These are phyloP conservation scores for Fusarium nanum DNA, from an alignment of 2,329 filamentous ascomycete species.

Conservation along the genomic window DNA sequence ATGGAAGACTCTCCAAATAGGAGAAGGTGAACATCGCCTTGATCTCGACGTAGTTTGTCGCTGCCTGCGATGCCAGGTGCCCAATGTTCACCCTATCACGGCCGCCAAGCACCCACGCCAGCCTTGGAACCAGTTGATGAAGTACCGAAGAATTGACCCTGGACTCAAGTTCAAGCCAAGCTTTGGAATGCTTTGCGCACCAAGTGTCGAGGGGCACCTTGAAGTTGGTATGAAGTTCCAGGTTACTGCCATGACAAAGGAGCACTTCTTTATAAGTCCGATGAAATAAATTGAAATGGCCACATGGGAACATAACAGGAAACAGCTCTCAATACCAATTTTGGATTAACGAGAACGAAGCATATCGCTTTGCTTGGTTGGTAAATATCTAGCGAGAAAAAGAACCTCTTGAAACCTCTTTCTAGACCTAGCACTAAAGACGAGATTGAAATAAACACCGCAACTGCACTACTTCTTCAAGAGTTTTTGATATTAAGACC, in stretches of 20 bases:
- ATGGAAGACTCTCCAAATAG: conserved; percentile 69
- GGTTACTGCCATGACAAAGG: conserved; percentile 66
- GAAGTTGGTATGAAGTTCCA: conserved; percentile 69
- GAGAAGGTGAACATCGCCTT: conserved; percentile 45
- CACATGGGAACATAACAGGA: background rate
- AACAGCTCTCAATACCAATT: background rate
- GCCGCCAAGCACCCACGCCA: conserved; percentile 67
- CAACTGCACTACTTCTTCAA: no score
- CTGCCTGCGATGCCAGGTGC: conserved; percentile 71
- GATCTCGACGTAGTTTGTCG: conserved; percentile 68
- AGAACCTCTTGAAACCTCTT: no score
- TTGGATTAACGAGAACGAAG: background rate
- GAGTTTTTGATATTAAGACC: background rate
- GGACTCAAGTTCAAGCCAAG: conserved; percentile 73
- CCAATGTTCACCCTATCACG: conserved; percentile 73
- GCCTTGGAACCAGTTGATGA: conserved; percentile 72
- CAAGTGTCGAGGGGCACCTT: conserved; percentile 64
- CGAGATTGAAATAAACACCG: background rate
- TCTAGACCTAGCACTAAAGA: background rate
- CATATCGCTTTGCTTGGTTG: background rate
- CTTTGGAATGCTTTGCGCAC: conserved; percentile 74
- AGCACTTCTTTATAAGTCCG: conserved; percentile 56
- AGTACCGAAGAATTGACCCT: conserved; percentile 68
- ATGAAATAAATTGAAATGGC: conserved; percentile 39
- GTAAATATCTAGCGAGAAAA: background rate